phyloP scores from a whole-genome alignment of 1,139 yeast genomes.

The Diutina sp. region DNA sequence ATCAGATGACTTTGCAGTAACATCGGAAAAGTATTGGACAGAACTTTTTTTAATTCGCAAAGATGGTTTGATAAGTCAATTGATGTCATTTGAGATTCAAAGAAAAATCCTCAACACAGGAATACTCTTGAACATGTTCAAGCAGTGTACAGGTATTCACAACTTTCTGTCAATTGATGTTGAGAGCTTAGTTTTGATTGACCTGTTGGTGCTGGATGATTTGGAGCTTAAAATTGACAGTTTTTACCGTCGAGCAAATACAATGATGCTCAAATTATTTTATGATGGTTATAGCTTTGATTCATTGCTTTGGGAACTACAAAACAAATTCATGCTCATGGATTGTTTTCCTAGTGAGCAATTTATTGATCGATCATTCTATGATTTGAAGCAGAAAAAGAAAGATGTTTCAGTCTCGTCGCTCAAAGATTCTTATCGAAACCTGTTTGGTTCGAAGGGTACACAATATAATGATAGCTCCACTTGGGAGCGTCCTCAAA shows the following conservation, averaged over 20 bases:
- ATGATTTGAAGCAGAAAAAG: slow-evolving; percentile 22
- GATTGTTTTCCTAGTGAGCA: slow-evolving; percentile 35
- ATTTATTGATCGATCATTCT: slow-evolving; percentile 24
- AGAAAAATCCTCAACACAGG: slow-evolving; percentile 71
- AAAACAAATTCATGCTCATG: slow-evolving; percentile 37
- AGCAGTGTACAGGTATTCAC: slow-evolving; percentile 37
- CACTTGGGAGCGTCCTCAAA: not conserved
- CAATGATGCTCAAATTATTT: slow-evolving; percentile 42
- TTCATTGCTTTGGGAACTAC: slow-evolving; percentile 34
- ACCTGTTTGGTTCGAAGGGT: not conserved
- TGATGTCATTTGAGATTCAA: slow-evolving; percentile 41
- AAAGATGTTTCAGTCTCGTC: slow-evolving; percentile 11
- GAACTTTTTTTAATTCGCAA: slow-evolving; percentile 63
- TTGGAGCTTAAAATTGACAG: slow-evolving; percentile 44
- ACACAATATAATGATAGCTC: slow-evolving; percentile 4
- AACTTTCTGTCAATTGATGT: slow-evolving; percentile 13
- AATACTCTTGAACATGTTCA: slow-evolving; percentile 64
- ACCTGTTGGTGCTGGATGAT: slow-evolving; percentile 39
- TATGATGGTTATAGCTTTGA: slow-evolving; percentile 48
- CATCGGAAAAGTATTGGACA: slow-evolving; percentile 77
- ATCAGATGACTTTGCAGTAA: slow-evolving; percentile 26
- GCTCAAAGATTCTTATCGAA: slow-evolving; percentile 13
- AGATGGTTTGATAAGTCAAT: slow-evolving; percentile 66
- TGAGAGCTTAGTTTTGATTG: slow-evolving; percentile 14
- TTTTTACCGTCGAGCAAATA: slow-evolving; percentile 63